Base-by-base conservation (phyloP, 73 alveolate species). In the Stentor roeselii region DNA sequence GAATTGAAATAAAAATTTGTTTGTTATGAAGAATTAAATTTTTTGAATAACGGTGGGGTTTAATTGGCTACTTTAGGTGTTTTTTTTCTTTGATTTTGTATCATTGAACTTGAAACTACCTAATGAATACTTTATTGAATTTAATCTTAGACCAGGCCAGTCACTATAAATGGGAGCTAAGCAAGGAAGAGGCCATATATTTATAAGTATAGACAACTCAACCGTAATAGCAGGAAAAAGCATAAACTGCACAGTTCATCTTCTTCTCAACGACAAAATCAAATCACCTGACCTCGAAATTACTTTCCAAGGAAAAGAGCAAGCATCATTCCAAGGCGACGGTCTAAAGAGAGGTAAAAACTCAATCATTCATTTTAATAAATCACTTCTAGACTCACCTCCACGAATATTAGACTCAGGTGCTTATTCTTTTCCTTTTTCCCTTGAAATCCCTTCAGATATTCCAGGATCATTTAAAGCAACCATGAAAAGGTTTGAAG, bases 391-490 rank as follows among this genome's bases (percentile, higher is more conserved):
- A 6, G 30, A 50, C 6, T 21, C 67, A 11, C 30, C 30, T 50
- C 67, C 6, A 50, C 6, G 21, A 50, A 21, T 11, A 50, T 11
- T 50, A 6, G 30, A 50, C 6, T 27, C 80, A 27, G 80, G 80
- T 1, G 27, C 15, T 21, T 67, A 67, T 34, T 21, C 80, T 67
- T 67, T 67, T 67, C 80, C 80, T 27, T 67, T 67, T 32, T 15
- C 41, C 1, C 14, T 67, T 40, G 37, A 21, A 2, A 21, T 67
- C 1, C 80, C 80, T 30, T 15, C 21, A 32, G 34, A 67, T 67
- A n/a, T 67, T 1, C 80, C 80, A 0, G 80, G 80, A 40, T 30
- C 80, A 27, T 67, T 67, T 32, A 67, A 67, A 67, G 80, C 37
- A 21, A 67, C 21, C 41, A 67, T 21, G 80, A 67, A 67, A 67